Evolutionary conservation across 2,329 filamentous ascomycete genomes (phyloP).

Genomic region (Nigrospora osmanthi): DNA sequence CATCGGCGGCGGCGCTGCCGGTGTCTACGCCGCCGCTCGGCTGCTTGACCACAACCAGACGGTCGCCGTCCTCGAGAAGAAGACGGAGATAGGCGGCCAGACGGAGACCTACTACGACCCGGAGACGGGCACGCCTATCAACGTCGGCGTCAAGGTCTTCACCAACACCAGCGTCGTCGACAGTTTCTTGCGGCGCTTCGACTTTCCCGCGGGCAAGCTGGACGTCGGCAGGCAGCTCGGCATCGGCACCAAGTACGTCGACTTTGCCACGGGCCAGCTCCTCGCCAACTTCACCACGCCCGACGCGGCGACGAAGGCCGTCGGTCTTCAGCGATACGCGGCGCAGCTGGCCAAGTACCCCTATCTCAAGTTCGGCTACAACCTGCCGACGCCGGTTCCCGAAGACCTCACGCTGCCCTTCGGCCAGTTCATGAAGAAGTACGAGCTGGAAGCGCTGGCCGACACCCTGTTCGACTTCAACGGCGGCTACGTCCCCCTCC

Average conservation of each 20-base stretch:
- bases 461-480: background rate
- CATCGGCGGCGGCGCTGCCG: conserved; percentile 2
- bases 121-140: background rate
- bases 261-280: conserved; percentile 1
- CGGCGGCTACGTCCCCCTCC: background rate
- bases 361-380: background rate
- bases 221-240: background rate
- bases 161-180: background rate
- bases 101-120: conserved; percentile 3
- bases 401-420: background rate
- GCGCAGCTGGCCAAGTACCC: conserved; percentile 1
- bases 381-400: background rate
- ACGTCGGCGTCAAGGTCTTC: conserved; percentile 3
- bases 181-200: background rate
- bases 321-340: background rate
- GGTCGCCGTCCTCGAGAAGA: background rate
- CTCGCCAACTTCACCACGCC: background rate
- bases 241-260: background rate
- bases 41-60: conserved; percentile 1
- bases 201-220: background rate
- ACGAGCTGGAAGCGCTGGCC: background rate
- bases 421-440: background rate
- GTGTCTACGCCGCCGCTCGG: background rate
- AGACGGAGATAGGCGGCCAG: conserved; percentile 2
- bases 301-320: background rate